Base-by-base conservation (phyloP, 495 filamentous ascomycete genomes). In the Mytilinidion resinicola region DNA sequence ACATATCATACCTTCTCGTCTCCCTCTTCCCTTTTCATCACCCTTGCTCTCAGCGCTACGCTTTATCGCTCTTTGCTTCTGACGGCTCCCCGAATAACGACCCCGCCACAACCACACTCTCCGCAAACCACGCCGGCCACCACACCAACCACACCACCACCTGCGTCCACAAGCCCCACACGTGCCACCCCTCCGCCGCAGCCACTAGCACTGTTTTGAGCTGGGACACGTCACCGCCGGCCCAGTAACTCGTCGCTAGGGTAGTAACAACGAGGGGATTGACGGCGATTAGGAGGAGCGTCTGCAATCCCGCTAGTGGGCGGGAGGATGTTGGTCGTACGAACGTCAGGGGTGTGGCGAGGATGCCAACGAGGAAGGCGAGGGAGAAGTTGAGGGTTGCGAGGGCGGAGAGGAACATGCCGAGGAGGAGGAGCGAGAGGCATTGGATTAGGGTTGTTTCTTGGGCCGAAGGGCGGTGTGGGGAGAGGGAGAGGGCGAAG, bases 311-410 rank as follows among this genome's bases (percentile, higher is more conserved):
- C 2, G 47, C 47, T 38, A 15, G 12, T 47, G 8, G 38, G 20
- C 37, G 14, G 21, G 38, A 46, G 39, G 41, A 46, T 72, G 49
- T 71, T 0, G 81, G 81, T 19, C 74, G 75, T 36, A 87, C 68
- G 69, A 95, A 96, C 17, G 82, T 83, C 8, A 96, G 76, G 3
- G 91, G 92, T 10, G 81, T 69, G 38, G 88, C 80, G 49, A 91
- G 74, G 1, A 97, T 74, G 41, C 93, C 93, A 62, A 96, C 75
- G 49, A 96, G 76, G 72, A 96, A 85, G 39, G 90, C 85, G 30
- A 97, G 86, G 21, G 86, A 88, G 79, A 98, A 98, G 74, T 98
- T 98, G 50, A 98, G 84, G 1, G 95, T 98, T 14, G 92, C 91
- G 36, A 98, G 86, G 4, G 92, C 85, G 49, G 90, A 89, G 61